A percentile compares a stretch with the other conserved stretches of the same genome.
These are phyloP conservation scores for Pogostemon cablin DNA, from an alignment of 257 asterid species.

Conservation along the genomic window DNA sequence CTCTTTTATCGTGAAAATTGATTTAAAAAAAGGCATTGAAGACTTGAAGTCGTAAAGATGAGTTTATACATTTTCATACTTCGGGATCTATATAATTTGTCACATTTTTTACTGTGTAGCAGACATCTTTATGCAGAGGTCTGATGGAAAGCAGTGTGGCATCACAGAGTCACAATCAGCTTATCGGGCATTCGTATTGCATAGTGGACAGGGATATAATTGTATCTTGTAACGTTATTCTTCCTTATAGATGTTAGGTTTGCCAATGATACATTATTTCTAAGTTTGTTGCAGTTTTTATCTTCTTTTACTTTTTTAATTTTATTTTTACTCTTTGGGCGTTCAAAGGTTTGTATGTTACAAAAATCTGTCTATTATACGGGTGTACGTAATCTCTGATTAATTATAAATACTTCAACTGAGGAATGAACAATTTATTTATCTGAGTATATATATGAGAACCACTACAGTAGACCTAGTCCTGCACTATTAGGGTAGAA, in stretches of 20 bases:
- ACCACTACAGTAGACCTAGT: too few species aligned
- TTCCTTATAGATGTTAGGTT: neutral
- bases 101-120: neutral
- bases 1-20: too few species aligned
- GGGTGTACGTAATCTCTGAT: neutral
- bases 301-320: neutral
- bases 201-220: constrained; percentile 11
- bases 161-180: constrained; percentile 4
- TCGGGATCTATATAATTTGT: neutral
- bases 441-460: too few species aligned
- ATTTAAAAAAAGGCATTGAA: too few species aligned
- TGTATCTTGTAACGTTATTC: constrained; percentile 27
- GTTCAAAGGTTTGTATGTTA: neutral
- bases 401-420: neutral
- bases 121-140: constrained; percentile 26
- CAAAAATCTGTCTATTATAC: neutral
- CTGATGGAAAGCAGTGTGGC: constrained; percentile 20
- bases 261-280: constrained; percentile 8
- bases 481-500: too few species aligned
- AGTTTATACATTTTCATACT: too few species aligned
- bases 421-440: too few species aligned
- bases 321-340: neutral
- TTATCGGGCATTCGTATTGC: neutral
- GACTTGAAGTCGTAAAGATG: too few species aligned
- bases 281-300: neutral